Evolutionary conservation across 257 asterid genomes (phyloP), one percentile per base, ranked within the genome.

Genomic region (Przewalskia tangutica): DNA sequence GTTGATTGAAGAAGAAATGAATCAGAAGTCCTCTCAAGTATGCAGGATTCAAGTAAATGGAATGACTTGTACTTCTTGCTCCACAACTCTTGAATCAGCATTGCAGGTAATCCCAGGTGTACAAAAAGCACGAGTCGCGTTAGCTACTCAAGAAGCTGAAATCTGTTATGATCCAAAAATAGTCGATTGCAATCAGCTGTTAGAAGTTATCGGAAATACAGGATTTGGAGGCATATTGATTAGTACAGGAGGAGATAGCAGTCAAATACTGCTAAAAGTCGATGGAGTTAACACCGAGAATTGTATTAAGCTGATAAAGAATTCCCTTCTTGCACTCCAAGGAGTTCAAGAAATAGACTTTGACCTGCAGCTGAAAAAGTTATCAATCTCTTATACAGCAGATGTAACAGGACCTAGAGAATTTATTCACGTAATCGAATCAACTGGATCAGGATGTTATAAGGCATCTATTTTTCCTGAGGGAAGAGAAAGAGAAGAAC

Each of bases 351-450:
- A 89, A 5, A 32, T 86, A 2, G 76, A 50, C 84, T 82, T 86
- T 42, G 86, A 86, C 4, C 27, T 77, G 2, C 86, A 83, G 40
- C 82, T 79, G 2, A 81, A 44, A 6, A 91, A 84, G 64, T 8
- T 91, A 3, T 84, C 93, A 2, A 67, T 91, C 66, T 56, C 84
- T 16, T 92, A 88, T 75, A 90, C 86, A n/a, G 88, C 95, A 2
- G 93, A 88, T 40, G 44, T 89, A 11, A 86, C 86, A 4, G 95
- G 97, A 4, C 94, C 94, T 1, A 86, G 97, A 36, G 87, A 88
- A 68, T 88, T 92, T 12, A 88, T 91, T 4, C 53, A 67, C 16
- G 65, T 84, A 3, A 83, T 92, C 4, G 87, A 88, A 64, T 84
- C 90, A 1, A 75, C 82, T 66, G 91, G 84, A 8, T 20, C 80